Base-by-base conservation (phyloP, 1,284 basidiomycete species). In the Trametes versicolor region DNA sequence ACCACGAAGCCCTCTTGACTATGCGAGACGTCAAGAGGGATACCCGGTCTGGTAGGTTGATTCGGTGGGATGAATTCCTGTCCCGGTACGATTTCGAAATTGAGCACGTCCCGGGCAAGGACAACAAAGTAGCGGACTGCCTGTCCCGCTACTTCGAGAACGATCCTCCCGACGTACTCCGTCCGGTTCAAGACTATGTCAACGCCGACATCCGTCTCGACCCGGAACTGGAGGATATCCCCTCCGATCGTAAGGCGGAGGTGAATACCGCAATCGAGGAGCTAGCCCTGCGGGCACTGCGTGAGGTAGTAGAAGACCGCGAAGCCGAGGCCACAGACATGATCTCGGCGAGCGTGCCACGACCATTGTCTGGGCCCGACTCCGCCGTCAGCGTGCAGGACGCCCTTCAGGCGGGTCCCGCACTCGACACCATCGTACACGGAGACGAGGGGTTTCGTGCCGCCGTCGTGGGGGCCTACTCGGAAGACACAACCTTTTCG, bases 61-160 rank as follows among this genome's bases (percentile, higher is more conserved):
- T 12, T 19, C 58, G 77, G 1, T 82, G 79, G 80, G 70, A 70
- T 36, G 77, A 81, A 32, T 81, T 76, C 62, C 62, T 83, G 2
- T 65, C 71, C 0, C 41, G 72, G 2, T 82, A 81, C 60, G 65
- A 80, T 41, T 72, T 67, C 57, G 67, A 75, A 2, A 75, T 80
- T 3, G 50, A 43, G 19, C 79, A 81, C 61, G 69, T 81, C 6
- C 69, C 74, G 34, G 80, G 79, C 0, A 57, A 66, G 7, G 51
- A 65, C 1, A 82, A 81, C 60, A 73, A 71, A 45, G 74, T 81
- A 0, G 77, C 78, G 0, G 78, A 82, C 60, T 66, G 64, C 8
- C 53, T 80, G 0, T 81, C 74, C 0, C 61, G 77, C 0, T 80
- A 80, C 61, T 81, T 75, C 54, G 69, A 75, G 36, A 73, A 58